These are phyloP conservation scores for Paraurostyla sp. DNA, from an alignment of 73 alveolate genomes.

Conservation along the genomic window DNA sequence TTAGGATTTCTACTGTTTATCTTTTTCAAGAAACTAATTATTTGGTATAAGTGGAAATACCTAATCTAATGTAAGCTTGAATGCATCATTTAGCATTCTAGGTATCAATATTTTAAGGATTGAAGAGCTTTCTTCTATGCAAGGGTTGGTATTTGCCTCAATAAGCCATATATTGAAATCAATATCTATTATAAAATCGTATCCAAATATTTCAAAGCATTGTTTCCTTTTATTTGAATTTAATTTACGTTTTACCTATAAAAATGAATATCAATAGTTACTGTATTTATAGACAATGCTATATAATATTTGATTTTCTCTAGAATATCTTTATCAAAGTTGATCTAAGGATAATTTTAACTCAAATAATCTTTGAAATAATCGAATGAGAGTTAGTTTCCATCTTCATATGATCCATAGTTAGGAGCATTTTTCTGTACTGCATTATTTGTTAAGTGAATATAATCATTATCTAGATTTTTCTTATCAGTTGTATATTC, in stretches of 20 bases:
- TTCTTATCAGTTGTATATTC: constrained; percentile 62
- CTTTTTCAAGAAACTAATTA: background rate
- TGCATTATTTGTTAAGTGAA: constrained; percentile 92
- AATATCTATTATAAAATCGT: constrained; percentile 83
- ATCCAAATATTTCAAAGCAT: constrained; percentile 89
- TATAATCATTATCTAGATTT: constrained; percentile 70
- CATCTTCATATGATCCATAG: constrained; percentile 84
- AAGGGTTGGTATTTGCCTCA: constrained; percentile 90
- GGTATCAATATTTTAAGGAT: constrained; percentile 74
- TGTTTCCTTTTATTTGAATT: constrained; percentile 76
- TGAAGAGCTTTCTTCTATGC: constrained; percentile 80
- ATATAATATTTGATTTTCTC: constrained; percentile 66
- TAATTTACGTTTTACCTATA: constrained; percentile 62
- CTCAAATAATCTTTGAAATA: constrained; percentile 78
- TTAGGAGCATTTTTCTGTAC: constrained; percentile 85
- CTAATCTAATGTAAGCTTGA: constrained; percentile 79
- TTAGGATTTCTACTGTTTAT: background rate
- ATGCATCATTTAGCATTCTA: constrained; percentile 82
- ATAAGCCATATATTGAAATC: constrained; percentile 81
- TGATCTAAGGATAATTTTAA: constrained; percentile 1
- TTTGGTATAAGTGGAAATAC: constrained; percentile 69
- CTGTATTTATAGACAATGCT: constrained; percentile 32
- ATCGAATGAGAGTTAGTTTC: constrained; percentile 85
- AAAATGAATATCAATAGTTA: background rate
- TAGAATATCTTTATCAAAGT: constrained; percentile 55